phyloP scores from a whole-genome alignment of 768 basidiomycete species.

The Sporobolomyces phaffii region DNA sequence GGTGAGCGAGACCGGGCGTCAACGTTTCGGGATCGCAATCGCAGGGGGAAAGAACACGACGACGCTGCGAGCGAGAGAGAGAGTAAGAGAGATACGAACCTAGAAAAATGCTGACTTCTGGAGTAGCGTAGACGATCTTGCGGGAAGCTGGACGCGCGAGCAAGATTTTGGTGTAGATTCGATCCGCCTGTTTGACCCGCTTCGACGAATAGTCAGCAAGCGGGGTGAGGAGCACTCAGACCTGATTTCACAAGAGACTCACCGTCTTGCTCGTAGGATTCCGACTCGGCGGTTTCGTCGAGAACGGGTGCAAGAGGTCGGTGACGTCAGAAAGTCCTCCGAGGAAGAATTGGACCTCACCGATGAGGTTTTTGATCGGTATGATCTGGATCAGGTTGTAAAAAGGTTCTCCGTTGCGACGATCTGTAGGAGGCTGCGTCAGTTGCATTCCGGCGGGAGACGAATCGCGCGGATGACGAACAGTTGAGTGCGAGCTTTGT shows the following conservation, averaged over 20 bases:
- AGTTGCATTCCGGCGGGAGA: not conserved
- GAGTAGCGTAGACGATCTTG: conserved; percentile 10
- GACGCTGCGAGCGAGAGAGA: not conserved
- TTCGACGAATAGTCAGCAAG: no score
- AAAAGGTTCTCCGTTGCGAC: conserved; percentile 10
- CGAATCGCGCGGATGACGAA: not conserved
- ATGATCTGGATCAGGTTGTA: conserved; percentile 10
- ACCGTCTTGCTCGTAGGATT: not conserved
- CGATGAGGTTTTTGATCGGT: not conserved
- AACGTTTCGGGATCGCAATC: no score
- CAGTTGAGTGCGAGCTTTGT: conserved; percentile 31
- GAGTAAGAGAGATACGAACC: no score
- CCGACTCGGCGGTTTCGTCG: not conserved
- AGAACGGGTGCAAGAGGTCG: conserved; percentile 1
- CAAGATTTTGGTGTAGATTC: not conserved
- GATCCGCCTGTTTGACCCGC: no score
- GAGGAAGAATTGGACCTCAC: conserved; percentile 7
- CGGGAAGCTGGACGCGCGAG: not conserved
- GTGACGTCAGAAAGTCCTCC: not conserved
- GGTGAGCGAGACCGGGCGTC: not conserved
- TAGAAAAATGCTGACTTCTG: not conserved
- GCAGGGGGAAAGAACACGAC: no score
- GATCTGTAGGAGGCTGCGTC: not conserved
- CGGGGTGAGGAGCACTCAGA: no score
- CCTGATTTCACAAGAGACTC: no score